Evolutionary conservation across 202 grass and related monocot genomes (phyloP).

Genomic region (Setaria viridis): DNA sequence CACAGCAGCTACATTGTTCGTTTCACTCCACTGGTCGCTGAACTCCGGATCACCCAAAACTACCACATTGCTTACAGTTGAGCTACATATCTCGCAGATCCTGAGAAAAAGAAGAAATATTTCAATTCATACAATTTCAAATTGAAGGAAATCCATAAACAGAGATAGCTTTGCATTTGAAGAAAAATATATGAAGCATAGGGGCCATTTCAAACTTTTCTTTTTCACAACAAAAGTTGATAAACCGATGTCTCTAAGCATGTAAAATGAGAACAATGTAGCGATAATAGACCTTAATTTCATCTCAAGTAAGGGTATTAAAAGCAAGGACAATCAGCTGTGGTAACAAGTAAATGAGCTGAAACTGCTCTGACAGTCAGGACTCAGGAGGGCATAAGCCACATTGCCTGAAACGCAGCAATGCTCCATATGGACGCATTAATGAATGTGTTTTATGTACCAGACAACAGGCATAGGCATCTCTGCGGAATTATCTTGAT

Average conservation of each 20-base stretch:
- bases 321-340: background rate
- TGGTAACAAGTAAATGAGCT: background rate
- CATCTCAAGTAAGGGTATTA: conserved; percentile 4
- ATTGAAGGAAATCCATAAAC: background rate
- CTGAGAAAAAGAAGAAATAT: conserved; percentile 44
- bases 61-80: conserved; percentile 73
- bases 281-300: background rate
- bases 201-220: background rate
- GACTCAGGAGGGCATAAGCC: background rate
- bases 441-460: background rate
- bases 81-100: conserved; percentile 92
- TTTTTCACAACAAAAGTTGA: background rate
- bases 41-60: conserved; percentile 62
- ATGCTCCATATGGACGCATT: background rate
- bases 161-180: background rate
- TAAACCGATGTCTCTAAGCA: background rate
- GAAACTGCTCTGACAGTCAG: conserved; percentile 6
- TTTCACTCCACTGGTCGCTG: conserved; percentile 68
- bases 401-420: conserved; percentile 10
- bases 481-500: background rate
- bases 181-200: background rate
- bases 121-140: conserved; percentile 28
- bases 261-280: background rate
- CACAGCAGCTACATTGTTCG: conserved; percentile 39
- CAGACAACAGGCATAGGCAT: background rate